Base-by-base conservation (phyloP, 306 rosid species). In the Cyamopsis tetragonoloba region DNA sequence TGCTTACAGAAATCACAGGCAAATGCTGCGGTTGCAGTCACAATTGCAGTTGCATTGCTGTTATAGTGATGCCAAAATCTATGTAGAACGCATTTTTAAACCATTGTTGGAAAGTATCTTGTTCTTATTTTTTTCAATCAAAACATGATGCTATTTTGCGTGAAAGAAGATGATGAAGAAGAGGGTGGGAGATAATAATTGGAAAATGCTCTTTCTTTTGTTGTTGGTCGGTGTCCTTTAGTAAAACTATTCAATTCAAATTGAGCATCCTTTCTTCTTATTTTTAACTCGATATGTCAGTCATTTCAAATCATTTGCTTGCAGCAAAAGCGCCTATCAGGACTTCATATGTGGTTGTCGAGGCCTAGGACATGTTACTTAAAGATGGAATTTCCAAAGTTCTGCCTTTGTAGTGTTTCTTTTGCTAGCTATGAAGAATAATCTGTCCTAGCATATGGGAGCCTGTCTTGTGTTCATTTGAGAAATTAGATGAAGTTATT, bases 181-280 rank as follows among this genome's bases (percentile, higher is more conserved):
- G 34, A 30, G 64, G 14, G 39, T 17, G 62, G 20, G 61, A 38
- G 34, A n/a, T n/a, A n/a, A n/a, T n/a, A n/a, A n/a, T n/a, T n/a
- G 69, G 66, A 31, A 50, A 47, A 26, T 47, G 62, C 71, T 77
- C 81, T 64, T 12, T 62, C 8, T 54, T 54, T 50, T 55, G 60
- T 54, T 13, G 34, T 58, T 51, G 28, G 37, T 51, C 58, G 32
- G 39, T 15, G n/a, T n/a, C n/a, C n/a, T n/a, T n/a, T 31, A 54
- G 13, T 54, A 6, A 7, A 54, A 54, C 4, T 5, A 6, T 8
- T 20, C 57, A 9, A 13, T 63, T 44, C 23, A 73, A 72, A 55
- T 60, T 47, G 42, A 70, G 62, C 61, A 28, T 72, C 66, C 56
- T 68, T 38, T 38, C 43, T 30, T 50, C 32, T 71, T 50, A 18